Conservation (phyloP, 306 rosid species). For the Urtica urens region DNA sequence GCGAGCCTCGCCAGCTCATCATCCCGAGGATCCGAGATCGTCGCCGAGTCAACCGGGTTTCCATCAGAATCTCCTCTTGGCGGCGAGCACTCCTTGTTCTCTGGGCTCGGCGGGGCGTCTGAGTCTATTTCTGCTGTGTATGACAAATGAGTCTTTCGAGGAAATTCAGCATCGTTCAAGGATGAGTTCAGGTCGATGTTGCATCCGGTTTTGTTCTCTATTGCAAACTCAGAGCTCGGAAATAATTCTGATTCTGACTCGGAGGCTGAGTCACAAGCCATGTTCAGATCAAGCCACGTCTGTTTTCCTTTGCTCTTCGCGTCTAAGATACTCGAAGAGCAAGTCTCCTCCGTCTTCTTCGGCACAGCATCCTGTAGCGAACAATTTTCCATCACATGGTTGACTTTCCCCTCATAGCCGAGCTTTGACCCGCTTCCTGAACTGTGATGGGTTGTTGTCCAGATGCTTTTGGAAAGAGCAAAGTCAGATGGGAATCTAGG, state of each 20-base stretch:
- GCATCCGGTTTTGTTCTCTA: constrained; percentile 22
- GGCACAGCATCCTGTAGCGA: constrained; percentile 14
- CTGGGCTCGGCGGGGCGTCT: constrained; percentile 62
- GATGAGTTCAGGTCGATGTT: constrained; percentile 53
- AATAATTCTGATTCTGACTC: constrained; percentile 14
- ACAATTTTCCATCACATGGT: constrained; percentile 17
- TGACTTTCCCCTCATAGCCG: constrained; percentile 10
- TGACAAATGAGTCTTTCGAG: constrained; percentile 14
- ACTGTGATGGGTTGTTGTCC: constrained; percentile 18
- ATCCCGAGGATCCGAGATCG: constrained; percentile 25
- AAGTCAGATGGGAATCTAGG: constrained; percentile 19
- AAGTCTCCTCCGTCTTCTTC: constrained; percentile 19
- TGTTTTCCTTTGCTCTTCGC: constrained; percentile 19
- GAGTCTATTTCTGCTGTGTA: constrained; percentile 26
- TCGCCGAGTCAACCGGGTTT: constrained; percentile 30
- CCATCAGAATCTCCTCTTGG: constrained; percentile 63
- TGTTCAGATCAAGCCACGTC: constrained; percentile 18
- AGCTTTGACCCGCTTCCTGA: constrained; percentile 9
- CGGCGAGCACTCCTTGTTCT: constrained; percentile 57
- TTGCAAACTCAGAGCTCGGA: constrained; percentile 18
- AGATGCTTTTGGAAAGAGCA: constrained; percentile 14
- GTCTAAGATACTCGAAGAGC: constrained; percentile 10
- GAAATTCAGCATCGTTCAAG: constrained; percentile 30
- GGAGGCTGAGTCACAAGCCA: constrained; percentile 11
- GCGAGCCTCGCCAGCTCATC: constrained; percentile 40